Base-by-base conservation (phyloP, 768 basidiomycete genomes). In the Serendipita sp. region DNA sequence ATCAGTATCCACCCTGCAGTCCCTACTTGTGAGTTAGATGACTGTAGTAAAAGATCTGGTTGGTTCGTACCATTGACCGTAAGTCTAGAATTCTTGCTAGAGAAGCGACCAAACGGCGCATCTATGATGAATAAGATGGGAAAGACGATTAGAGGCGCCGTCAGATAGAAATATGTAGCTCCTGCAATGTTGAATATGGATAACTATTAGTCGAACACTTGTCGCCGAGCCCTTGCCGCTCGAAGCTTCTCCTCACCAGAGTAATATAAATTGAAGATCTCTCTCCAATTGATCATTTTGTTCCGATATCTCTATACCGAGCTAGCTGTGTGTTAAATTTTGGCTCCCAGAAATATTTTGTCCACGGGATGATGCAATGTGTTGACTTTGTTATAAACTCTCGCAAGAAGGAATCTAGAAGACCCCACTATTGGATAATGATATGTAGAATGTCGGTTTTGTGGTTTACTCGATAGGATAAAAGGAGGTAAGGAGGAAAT, bases 81-180 rank as follows among this genome's bases (percentile, higher is more conserved):
- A 67, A 85, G 74, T 65, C 78, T 80, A 34, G 80, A 67, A 66
- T 65, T 68, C 46, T 72, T 67, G 0, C 80, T 81, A 0, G 83
- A 73, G 71, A 92, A 92, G 0, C 88, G 80, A 8, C 91, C 91
- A 72, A 91, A 91, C 0, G 88, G 88, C 0, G 89, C 91, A 71
- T 91, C 77, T 62, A 89, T 70, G 62, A 83, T 44, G 67, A 86
- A 78, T 8, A 73, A 68, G 0, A 76, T 28, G 0, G 80, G 81
- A 35, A 70, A 70, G 0, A 72, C 32, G 8, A 77, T 10, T 1
- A 76, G 51, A 2, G 79, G 78, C 8, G 56, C 56, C 16, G 35
- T 60, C 10, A 35, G 23, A 32, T 60, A 60, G 56, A 60, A 23
- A 41, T 41, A 41, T 41, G 38, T 41, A 5, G 38, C 38, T 41